These are phyloP conservation scores for Helianthus annuus DNA, from an alignment of 129 eudicot species.

Conservation along the genomic window DNA sequence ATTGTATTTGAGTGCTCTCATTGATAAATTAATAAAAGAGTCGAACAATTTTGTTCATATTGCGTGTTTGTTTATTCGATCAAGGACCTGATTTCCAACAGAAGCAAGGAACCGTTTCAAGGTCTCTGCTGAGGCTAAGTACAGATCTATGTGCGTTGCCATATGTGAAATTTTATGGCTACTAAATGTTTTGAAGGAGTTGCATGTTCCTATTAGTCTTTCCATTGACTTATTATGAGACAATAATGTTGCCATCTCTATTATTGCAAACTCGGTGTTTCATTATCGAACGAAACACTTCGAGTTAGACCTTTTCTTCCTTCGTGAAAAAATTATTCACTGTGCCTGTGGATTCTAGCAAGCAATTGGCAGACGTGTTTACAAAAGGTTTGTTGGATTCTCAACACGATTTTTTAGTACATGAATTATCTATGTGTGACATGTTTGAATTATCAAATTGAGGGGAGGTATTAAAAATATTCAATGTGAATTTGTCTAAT, in stretches of 20 bases:
- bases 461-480: not conserved
- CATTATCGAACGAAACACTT: not conserved
- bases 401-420: not conserved
- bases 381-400: not conserved
- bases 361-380: not conserved
- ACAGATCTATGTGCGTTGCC: not conserved
- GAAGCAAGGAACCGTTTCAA: no score
- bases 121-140: not conserved
- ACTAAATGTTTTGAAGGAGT: not conserved
- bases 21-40: no score
- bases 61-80: no score
- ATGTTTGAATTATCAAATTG: not conserved
- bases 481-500: no score
- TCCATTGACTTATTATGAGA: not conserved
- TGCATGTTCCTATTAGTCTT: not conserved
- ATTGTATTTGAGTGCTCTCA: no score
- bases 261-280: not conserved
- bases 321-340: not conserved
- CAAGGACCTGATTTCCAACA: no score
- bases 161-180: no score
- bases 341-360: not conserved
- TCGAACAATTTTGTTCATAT: no score
- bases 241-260: not conserved
- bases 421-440: not conserved
- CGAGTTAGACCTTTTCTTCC: not conserved